Conservation (phyloP, 2,329 filamentous ascomycete species). For the Dryadomyces sulphureus region DNA sequence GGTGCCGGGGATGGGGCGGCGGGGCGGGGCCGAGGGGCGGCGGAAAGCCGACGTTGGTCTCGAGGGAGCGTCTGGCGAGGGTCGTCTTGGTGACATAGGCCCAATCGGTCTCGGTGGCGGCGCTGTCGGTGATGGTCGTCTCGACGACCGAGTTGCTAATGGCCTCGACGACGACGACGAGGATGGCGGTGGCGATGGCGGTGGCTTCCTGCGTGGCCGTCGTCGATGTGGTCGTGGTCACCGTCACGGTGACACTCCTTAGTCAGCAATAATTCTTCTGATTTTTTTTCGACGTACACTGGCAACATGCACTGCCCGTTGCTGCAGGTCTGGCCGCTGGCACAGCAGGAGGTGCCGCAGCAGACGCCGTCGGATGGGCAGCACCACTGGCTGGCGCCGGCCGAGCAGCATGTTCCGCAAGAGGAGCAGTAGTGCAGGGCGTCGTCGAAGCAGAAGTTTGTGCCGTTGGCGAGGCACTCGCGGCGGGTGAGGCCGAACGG, state of each 20-base stretch:
- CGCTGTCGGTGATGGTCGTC: constrained; percentile 9
- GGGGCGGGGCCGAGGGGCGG: too few relatives aligned
- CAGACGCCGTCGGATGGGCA: constrained; percentile 15
- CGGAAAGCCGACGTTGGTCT: background rate
- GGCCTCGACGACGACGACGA: constrained; percentile 10
- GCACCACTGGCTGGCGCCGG: constrained; percentile 12
- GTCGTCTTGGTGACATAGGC: constrained; percentile 6
- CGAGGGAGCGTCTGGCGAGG: too few relatives aligned
- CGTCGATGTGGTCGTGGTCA: constrained; percentile 2
- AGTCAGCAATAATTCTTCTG: background rate
- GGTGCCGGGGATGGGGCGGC: background rate
- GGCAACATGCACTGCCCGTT: constrained; percentile 14
- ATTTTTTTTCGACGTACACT: background rate
- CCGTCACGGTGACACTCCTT: constrained; percentile 10
- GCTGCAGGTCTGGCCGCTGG: constrained; percentile 16
- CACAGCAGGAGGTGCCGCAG: constrained; percentile 18
- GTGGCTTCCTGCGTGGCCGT: background rate
- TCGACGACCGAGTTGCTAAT: constrained; percentile 6
- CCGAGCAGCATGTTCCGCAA: constrained; percentile 17
- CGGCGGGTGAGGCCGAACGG: constrained; percentile 8
- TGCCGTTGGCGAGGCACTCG: constrained; percentile 18
- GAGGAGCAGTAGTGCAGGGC: constrained; percentile 14
- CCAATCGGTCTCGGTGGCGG: constrained; percentile 12
- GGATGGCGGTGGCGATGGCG: constrained; percentile 7
- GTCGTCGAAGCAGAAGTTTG: constrained; percentile 19